Evolutionary conservation across 2,329 filamentous ascomycete genomes (phyloP).

Genomic region (Arachnopeziza araneosa): DNA sequence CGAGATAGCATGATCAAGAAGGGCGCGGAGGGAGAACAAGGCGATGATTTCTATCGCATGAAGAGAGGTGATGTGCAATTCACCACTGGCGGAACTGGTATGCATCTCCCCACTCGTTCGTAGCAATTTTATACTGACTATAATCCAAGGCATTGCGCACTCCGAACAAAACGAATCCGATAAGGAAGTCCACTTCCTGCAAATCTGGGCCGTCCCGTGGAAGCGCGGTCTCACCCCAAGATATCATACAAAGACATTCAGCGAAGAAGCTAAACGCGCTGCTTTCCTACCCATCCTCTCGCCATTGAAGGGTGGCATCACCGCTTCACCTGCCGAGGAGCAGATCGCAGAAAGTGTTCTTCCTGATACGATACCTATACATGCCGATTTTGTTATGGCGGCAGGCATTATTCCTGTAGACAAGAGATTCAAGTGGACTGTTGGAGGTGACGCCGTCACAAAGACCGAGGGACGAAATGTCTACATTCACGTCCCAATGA

Average conservation of each 20-base stretch:
- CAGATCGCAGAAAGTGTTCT: constrained; percentile 55
- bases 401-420: constrained; percentile 66
- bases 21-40: constrained; percentile 48
- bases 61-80: constrained; percentile 81
- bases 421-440: constrained; percentile 62
- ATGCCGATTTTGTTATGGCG: constrained; percentile 79
- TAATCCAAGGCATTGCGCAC: constrained; percentile 58
- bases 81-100: constrained; percentile 76
- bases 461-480: constrained; percentile 61
- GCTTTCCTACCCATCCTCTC: constrained; percentile 72
- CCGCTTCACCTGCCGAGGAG: constrained; percentile 58
- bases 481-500: constrained; percentile 77
- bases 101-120: constrained; percentile 9
- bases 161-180: constrained; percentile 75
- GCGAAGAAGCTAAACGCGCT: constrained; percentile 66
- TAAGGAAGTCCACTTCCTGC: constrained; percentile 72
- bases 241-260: constrained; percentile 71
- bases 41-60: constrained; percentile 64
- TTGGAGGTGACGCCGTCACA: constrained; percentile 52
- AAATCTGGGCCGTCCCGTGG: constrained; percentile 85
- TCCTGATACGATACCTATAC: constrained; percentile 69
- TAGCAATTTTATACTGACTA: constrained; percentile 14
- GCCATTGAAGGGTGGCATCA: constrained; percentile 60
- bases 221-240: constrained; percentile 63
- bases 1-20: constrained; percentile 78